Percentiles rank a stretch among this genome's conserved stretches.
Evolutionary conservation across 129 eudicot genomes (phyloP).

Genomic region (Artemisia tridentata): DNA sequence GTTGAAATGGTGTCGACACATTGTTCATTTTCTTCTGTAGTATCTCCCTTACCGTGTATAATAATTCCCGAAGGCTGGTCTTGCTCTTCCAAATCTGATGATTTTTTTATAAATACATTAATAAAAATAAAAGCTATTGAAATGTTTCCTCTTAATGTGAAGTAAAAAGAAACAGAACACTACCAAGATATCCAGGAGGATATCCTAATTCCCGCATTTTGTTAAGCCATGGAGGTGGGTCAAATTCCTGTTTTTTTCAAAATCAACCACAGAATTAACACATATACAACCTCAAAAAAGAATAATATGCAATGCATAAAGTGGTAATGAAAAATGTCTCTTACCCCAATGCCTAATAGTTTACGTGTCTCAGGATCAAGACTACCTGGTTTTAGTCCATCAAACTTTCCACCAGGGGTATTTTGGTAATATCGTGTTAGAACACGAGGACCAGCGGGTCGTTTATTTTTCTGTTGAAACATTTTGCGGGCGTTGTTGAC

Average conservation of each 20-base stretch:
- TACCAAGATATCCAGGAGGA: conserved; percentile 93
- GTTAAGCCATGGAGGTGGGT: conserved; percentile 95
- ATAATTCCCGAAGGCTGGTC: conserved; percentile 73
- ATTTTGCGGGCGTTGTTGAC: conserved; percentile 68
- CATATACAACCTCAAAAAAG: background rate
- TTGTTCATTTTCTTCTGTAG: conserved; percentile 56
- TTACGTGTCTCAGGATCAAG: conserved; percentile 65
- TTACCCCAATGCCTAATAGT: conserved; percentile 71
- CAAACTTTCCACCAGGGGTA: conserved; percentile 76
- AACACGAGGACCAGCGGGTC: conserved; percentile 50
- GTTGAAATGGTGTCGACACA: conserved; percentile 27
- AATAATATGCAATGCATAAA: background rate
- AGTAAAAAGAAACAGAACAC: background rate
- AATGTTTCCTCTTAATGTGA: no score
- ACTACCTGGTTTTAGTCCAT: conserved; percentile 71
- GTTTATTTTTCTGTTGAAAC: conserved; percentile 48
- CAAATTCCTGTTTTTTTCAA: conserved; percentile 53
- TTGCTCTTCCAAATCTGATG: conserved; percentile 50
- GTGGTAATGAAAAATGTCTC: conserved; percentile 4
- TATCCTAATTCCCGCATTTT: conserved; percentile 91
- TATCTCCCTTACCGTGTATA: conserved; percentile 49
- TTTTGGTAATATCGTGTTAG: conserved; percentile 69
- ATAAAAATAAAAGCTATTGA: background rate
- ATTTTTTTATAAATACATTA: background rate
- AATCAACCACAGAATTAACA: background rate